These are phyloP conservation scores for Cicer cuneatum DNA, from an alignment of 306 rosid genomes.

Conservation along the genomic window DNA sequence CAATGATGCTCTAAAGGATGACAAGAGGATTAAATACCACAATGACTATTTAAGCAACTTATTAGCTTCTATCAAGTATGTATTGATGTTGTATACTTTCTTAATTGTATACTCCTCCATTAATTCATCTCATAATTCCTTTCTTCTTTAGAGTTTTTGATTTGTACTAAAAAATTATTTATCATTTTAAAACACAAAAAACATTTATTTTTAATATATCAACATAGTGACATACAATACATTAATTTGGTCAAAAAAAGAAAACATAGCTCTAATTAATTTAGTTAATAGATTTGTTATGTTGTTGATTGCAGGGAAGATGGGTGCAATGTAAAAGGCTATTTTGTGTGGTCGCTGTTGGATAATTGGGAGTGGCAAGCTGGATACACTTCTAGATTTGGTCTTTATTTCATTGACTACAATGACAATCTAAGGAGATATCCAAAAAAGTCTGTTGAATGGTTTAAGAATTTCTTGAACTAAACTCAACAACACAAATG, in stretches of 20 bases:
- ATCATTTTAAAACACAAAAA: too few species aligned
- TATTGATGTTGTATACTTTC: background rate
- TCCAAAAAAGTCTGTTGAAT: slow-evolving; percentile 69
- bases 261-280: background rate
- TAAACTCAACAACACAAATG: slow-evolving; percentile 29
- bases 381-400: slow-evolving; percentile 81
- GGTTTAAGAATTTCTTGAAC: slow-evolving; percentile 80
- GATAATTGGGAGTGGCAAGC: slow-evolving; percentile 90
- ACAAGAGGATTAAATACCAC: slow-evolving; percentile 74
- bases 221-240: too few species aligned
- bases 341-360: slow-evolving; percentile 81
- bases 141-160: background rate
- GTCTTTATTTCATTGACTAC: slow-evolving; percentile 74
- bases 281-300: slow-evolving; percentile 3
- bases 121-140: background rate
- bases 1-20: slow-evolving; percentile 68
- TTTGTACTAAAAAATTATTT: background rate
- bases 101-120: background rate
- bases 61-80: slow-evolving; percentile 66
- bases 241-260: too few species aligned
- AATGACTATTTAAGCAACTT: slow-evolving; percentile 66
- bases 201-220: background rate
- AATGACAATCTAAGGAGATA: slow-evolving; percentile 74
- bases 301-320: slow-evolving; percentile 58
- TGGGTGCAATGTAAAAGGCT: slow-evolving; percentile 85